Conservation (phyloP, 2,329 filamentous ascomycete species). For the Colletotrichum incanum region DNA sequence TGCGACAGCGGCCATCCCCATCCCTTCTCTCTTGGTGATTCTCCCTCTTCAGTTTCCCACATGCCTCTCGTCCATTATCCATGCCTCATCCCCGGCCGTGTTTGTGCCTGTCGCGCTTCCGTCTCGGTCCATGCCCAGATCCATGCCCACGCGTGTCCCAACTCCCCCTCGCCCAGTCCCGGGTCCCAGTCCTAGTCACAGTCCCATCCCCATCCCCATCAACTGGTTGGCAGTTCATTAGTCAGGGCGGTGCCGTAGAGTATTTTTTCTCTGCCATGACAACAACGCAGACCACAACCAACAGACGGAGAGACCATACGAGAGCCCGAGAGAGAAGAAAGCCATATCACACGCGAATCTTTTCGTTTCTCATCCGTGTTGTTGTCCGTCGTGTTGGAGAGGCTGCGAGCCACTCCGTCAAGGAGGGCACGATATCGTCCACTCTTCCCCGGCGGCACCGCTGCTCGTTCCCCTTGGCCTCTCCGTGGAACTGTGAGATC, state of each 20-base stretch:
- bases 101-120: constrained; percentile 6
- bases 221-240: constrained; percentile 25
- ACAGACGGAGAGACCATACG: constrained; percentile 2
- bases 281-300: not conserved
- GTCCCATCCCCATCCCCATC: constrained; percentile 3
- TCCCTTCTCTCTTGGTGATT: not conserved
- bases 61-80: not conserved
- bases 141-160: not conserved
- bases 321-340: not conserved
- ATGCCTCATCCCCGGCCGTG: constrained; percentile 20
- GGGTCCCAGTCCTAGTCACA: not conserved
- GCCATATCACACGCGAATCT: not conserved
- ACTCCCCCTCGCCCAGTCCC: not conserved
- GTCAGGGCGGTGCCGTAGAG: constrained; percentile 33
- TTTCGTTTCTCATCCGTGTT: not conserved
- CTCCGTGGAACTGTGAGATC: not conserved
- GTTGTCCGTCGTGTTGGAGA: not conserved
- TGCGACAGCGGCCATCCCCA: constrained; percentile 4
- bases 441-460: not conserved
- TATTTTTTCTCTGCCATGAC: constrained; percentile 13
- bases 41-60: too few species aligned
- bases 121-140: constrained; percentile 1
- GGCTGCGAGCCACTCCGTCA: not conserved
- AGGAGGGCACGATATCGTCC: not conserved
- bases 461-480: not conserved